Conservation (phyloP, 257 asterid species). For the Echium plantagineum region DNA sequence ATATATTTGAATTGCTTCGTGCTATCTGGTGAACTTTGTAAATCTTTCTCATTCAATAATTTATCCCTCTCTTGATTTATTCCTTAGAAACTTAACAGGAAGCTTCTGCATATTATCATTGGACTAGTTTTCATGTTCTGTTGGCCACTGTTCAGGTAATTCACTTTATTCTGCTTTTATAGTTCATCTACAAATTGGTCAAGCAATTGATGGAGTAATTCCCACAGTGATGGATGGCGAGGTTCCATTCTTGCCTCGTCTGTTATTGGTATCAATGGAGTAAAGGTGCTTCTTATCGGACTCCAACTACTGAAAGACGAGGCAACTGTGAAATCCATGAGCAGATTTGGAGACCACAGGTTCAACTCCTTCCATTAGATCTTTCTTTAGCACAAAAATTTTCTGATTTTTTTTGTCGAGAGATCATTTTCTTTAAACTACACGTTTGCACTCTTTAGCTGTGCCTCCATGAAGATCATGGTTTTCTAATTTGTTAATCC, state of each 20-base stretch:
- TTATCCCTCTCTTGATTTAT: not conserved
- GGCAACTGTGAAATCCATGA: slow-evolving; percentile 88
- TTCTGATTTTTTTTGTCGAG: not conserved
- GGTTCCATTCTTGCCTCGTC: slow-evolving; percentile 71
- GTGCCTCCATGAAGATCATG: no score
- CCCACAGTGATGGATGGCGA: slow-evolving; percentile 58
- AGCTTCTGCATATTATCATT: slow-evolving; percentile 66
- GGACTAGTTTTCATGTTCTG: slow-evolving; percentile 91
- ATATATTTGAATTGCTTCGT: no score
- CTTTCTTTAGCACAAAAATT: not conserved
- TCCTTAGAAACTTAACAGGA: slow-evolving; percentile 31
- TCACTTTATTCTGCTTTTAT: not conserved
- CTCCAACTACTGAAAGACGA: slow-evolving; percentile 77
- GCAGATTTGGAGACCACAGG: slow-evolving; percentile 87
- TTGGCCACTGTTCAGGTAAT: slow-evolving; percentile 99
- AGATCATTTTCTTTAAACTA: no score
- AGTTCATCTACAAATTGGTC: not conserved
- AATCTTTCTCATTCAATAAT: not conserved
- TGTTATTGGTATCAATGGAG: slow-evolving; percentile 55
- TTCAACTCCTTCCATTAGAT: slow-evolving; percentile 1
- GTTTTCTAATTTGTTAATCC: no score
- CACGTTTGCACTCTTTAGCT: no score
- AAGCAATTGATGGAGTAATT: slow-evolving; percentile 12
- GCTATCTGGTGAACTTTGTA: no score
- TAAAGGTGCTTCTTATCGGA: slow-evolving; percentile 73